Conservation (phyloP, 768 basidiomycete species). For the Cubamyces lactineus region DNA sequence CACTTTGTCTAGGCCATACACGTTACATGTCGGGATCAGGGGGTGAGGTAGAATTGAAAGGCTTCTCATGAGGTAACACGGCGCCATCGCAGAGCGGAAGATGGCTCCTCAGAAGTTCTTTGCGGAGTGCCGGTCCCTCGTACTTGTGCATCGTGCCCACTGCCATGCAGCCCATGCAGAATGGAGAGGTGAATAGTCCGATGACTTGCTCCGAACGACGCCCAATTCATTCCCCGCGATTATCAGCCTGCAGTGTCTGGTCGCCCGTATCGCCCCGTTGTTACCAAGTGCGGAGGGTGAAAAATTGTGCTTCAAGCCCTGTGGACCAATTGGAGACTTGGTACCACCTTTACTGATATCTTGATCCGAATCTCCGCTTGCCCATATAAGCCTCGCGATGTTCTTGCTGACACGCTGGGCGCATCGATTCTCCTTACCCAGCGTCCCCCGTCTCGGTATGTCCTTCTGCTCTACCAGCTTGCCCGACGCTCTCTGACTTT, state of each 20-base stretch:
- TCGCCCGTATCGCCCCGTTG: slow-evolving; percentile 4
- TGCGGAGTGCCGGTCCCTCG: too few species aligned
- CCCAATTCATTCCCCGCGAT: slow-evolving; percentile 11
- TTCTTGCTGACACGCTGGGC: slow-evolving; percentile 12
- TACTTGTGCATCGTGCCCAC: not conserved
- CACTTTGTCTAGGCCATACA: too few species aligned
- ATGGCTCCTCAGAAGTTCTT: too few species aligned
- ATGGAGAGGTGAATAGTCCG: slow-evolving; percentile 10
- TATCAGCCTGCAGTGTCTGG: slow-evolving; percentile 2
- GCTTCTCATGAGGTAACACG: too few species aligned
- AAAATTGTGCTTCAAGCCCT: not conserved
- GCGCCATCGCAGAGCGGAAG: too few species aligned
- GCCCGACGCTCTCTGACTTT: not conserved
- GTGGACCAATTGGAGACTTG: slow-evolving; percentile 12
- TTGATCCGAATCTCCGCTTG: slow-evolving; percentile 30
- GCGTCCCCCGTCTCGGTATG: slow-evolving; percentile 23
- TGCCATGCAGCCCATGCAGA: not conserved
- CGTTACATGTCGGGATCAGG: too few species aligned
- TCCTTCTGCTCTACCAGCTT: slow-evolving; percentile 14
- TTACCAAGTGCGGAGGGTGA: slow-evolving; percentile 8
- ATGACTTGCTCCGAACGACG: slow-evolving; percentile 3
- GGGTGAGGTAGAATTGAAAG: too few species aligned
- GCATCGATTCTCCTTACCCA: slow-evolving; percentile 24
- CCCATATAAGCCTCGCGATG: slow-evolving; percentile 19
- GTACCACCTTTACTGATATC: slow-evolving; percentile 21